Conservation (phyloP, 768 basidiomycete species). For the Tricholoma flavovirens region DNA sequence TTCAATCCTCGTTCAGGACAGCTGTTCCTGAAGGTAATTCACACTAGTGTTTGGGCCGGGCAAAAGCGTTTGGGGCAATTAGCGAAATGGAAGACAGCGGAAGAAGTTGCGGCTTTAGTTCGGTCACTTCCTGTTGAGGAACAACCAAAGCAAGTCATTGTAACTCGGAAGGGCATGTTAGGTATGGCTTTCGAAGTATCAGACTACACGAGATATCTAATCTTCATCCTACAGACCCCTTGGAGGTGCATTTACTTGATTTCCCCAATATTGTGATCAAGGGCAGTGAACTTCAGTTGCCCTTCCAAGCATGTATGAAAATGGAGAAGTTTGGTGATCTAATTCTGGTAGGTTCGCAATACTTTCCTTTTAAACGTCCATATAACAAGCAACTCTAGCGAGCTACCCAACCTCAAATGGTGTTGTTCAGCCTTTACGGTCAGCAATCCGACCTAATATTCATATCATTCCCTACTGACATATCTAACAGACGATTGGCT, state of each 20-base stretch:
- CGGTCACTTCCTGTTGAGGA: conserved; percentile 99
- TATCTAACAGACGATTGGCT: conserved; percentile 82
- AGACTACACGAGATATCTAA: neutral
- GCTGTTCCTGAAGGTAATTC: conserved; percentile 97
- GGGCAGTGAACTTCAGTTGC: conserved; percentile 94
- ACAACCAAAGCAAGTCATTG: conserved; percentile 99
- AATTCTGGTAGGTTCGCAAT: conserved; percentile 54
- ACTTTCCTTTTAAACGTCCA: neutral
- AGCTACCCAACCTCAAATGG: conserved; percentile 99
- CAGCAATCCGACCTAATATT: conserved; percentile 8
- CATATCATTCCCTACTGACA: neutral
- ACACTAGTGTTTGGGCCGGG: conserved; percentile 99
- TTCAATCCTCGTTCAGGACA: conserved; percentile 99
- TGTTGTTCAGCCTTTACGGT: conserved; percentile 95
- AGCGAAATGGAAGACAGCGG: conserved; percentile 99
- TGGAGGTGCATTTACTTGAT: conserved; percentile 97
- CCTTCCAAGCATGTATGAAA: conserved; percentile 99
- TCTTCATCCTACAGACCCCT: conserved; percentile 53
- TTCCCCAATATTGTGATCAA: conserved; percentile 99
- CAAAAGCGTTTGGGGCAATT: conserved; percentile 99
- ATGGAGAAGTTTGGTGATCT: conserved; percentile 99
- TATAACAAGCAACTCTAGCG: conserved; percentile 40
- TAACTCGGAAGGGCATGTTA: conserved; percentile 99
- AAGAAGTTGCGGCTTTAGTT: conserved; percentile 98
- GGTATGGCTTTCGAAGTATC: conserved; percentile 38